Conservation (phyloP, 2,329 filamentous ascomycete species). For the Aureobasidium sp. region DNA sequence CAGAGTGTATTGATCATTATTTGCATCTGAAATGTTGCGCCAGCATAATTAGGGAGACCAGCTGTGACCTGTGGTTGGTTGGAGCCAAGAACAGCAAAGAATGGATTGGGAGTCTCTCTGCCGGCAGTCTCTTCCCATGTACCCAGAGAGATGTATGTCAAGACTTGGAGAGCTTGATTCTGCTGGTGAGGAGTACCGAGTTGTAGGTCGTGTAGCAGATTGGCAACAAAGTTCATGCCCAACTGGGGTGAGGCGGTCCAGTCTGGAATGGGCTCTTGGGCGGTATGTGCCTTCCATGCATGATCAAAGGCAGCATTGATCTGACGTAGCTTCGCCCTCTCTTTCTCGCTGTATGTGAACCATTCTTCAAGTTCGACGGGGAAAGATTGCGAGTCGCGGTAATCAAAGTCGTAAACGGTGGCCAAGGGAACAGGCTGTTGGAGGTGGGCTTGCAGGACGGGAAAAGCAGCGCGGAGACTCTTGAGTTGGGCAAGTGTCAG, state of each 20-base stretch:
- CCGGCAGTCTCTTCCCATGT: conserved; percentile 58
- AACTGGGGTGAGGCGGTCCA: conserved; percentile 70
- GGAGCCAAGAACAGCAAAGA: conserved; percentile 16
- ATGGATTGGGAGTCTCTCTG: conserved; percentile 21
- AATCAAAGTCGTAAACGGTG: conserved; percentile 78
- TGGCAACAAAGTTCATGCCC: conserved; percentile 66
- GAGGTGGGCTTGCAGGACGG: conserved; percentile 38
- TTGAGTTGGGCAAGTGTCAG: conserved; percentile 54
- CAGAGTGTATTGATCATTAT: conserved; percentile 51
- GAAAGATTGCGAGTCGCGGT: conserved; percentile 62
- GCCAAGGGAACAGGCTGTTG: conserved; percentile 29
- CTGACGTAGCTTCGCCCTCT: conserved; percentile 80
- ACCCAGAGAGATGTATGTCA: conserved; percentile 53
- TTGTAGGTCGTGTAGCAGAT: conserved; percentile 38
- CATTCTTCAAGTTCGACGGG: conserved; percentile 96
- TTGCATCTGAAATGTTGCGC: conserved; percentile 20
- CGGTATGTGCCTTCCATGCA: conserved; percentile 64
- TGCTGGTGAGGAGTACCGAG: conserved; percentile 35
- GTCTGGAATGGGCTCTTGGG: conserved; percentile 47
- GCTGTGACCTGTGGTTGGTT: conserved; percentile 11
- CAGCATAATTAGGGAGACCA: conserved; percentile 6
- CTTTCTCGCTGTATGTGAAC: conserved; percentile 93
- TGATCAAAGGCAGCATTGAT: conserved; percentile 82
- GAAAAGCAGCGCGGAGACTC: conserved; percentile 48
- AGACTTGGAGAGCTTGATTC: conserved; percentile 44